A percentile compares a stretch with the other conserved stretches of the same genome.
Evolutionary conservation across 2,329 filamentous ascomycete genomes (phyloP).

Genomic region (Cordyceps farinosa): DNA sequence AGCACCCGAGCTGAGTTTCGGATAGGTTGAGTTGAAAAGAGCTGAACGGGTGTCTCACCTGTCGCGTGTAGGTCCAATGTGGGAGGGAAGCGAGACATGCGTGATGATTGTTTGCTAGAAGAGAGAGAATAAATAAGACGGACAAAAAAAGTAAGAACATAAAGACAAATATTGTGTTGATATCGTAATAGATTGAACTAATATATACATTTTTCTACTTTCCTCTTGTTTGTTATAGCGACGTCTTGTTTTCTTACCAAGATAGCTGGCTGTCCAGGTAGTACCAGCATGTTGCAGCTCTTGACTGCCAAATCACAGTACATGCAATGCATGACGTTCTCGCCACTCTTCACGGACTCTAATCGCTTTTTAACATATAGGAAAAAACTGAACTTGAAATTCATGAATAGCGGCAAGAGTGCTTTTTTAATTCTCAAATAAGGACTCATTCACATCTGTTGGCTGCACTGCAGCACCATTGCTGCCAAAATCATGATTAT

Average conservation of each 20-base stretch:
- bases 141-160: no score
- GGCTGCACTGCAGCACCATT: neutral
- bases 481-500: constrained; percentile 1
- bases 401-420: neutral
- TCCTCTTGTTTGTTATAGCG: no score
- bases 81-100: neutral
- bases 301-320: no score
- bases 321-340: neutral
- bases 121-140: no score
- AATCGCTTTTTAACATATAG: neutral
- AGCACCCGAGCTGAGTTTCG: neutral
- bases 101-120: no score
- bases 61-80: neutral
- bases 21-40: neutral
- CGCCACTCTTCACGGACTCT: neutral
- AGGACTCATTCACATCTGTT: neutral
- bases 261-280: neutral
- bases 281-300: neutral
- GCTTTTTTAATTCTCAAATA: no score
- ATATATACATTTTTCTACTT: no score
- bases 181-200: no score
- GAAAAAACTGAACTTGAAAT: neutral
- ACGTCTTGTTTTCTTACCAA: neutral
- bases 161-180: no score
- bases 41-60: neutral